These are phyloP conservation scores for Hanseniaspora thailandica DNA, from an alignment of 805 yeast genomes.

Conservation along the genomic window DNA sequence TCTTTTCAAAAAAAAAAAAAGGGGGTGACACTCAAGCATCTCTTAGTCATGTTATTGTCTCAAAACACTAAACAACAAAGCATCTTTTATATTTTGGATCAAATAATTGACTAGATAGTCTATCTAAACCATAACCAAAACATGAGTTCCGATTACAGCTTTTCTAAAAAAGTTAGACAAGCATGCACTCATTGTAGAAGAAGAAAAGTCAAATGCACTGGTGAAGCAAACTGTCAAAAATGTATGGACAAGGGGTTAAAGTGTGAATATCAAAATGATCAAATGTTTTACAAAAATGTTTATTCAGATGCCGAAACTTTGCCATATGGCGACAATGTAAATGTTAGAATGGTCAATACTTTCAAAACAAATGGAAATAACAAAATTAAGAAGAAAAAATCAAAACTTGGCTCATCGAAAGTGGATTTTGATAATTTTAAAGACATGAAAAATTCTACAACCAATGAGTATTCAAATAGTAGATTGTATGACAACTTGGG, in stretches of 20 bases:
- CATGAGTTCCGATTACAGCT: conserved; percentile 28
- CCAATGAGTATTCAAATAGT: conserved; percentile 15
- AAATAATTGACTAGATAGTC: no score
- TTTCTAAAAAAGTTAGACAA: conserved; percentile 50
- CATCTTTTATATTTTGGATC: no score
- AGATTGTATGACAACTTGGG: neutral
- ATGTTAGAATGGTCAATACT: neutral
- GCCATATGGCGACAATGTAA: neutral
- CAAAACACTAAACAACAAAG: no score
- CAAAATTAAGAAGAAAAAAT: conserved; percentile 3
- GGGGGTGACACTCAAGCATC: no score
- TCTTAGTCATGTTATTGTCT: no score
- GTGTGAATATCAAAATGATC: conserved; percentile 41
- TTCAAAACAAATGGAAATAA: neutral
- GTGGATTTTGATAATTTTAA: neutral
- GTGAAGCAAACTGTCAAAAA: conserved; percentile 64
- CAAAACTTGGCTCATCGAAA: neutral
- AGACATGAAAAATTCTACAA: neutral
- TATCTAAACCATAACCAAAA: neutral
- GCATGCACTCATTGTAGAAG: conserved; percentile 69
- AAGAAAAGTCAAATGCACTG: conserved; percentile 72
- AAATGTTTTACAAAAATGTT: neutral
- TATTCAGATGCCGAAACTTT: neutral
- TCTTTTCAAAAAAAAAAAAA: no score
- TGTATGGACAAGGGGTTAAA: conserved; percentile 69